Percentiles rank a stretch among this genome's conserved stretches.
phyloP scores from a whole-genome alignment of 1,139 yeast species.

The Sugiyamaella pinicola region DNA sequence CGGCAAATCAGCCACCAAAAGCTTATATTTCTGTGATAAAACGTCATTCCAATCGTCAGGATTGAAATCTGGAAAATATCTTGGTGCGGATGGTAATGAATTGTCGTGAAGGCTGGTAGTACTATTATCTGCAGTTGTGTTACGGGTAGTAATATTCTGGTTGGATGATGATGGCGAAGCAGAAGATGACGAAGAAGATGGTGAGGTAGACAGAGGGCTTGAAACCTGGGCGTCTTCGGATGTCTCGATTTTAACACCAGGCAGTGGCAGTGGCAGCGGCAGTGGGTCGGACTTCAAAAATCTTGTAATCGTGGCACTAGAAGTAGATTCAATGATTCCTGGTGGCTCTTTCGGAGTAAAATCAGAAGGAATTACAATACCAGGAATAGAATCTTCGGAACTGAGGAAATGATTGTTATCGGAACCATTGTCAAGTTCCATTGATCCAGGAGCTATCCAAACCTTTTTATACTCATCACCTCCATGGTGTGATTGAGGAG shows the following conservation, averaged over 20 bases:
- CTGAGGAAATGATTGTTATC: neutral
- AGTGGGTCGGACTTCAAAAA: conserved; percentile 7
- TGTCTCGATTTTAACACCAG: neutral
- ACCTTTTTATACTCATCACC: conserved; percentile 19
- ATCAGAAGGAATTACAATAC: conserved; percentile 10
- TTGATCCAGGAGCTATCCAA: conserved; percentile 15
- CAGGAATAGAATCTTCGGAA: conserved; percentile 2
- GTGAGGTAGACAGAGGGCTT: neutral
- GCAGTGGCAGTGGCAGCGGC: neutral
- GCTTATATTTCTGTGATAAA: conserved; percentile 53
- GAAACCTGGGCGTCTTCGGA: too few species aligned
- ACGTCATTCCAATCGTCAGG: conserved; percentile 39
- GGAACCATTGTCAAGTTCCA: conserved; percentile 12
- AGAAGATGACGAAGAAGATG: neutral
- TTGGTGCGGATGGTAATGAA: conserved; percentile 20
- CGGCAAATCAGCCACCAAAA: conserved; percentile 65
- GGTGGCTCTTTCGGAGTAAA: conserved; percentile 2
- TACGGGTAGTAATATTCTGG: neutral
- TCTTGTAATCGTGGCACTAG: conserved; percentile 5
- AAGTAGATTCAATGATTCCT: conserved; percentile 11
- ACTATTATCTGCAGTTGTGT: too few species aligned
- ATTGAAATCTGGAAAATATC: conserved; percentile 40
- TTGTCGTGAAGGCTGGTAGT: neutral
- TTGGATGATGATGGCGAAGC: conserved; percentile 1
- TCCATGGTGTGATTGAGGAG: conserved; percentile 19